Evolutionary conservation across 805 yeast species (phyloP).

Genomic region (Candida hispaniensis): DNA sequence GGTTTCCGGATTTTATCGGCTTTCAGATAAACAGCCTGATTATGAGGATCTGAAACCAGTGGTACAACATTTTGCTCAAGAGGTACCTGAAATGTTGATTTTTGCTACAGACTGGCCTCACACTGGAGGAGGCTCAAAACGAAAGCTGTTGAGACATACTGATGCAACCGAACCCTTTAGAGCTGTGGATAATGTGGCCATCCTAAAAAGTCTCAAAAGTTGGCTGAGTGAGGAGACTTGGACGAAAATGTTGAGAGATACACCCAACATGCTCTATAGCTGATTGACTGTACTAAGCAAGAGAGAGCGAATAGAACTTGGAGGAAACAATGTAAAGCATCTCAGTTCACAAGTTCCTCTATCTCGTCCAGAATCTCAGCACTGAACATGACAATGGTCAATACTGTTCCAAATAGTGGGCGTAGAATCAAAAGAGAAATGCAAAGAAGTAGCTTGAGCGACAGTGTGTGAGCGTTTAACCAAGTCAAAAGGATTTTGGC

Average conservation of each 20-base stretch:
- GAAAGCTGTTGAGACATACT: conserved; percentile 1
- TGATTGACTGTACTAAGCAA: not conserved
- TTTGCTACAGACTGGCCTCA: conserved; percentile 15
- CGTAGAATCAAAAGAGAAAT: conserved; percentile 3
- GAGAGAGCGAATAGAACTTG: no score
- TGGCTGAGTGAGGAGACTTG: conserved; percentile 11
- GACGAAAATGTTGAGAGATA: conserved; percentile 10
- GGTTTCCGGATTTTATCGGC: conserved; percentile 11
- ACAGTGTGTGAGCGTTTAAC: conserved; percentile 5
- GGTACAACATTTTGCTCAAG: conserved; percentile 7
- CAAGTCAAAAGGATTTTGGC: no score
- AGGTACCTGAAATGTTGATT: conserved; percentile 11
- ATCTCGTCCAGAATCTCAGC: conserved; percentile 11
- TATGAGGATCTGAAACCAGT: conserved; percentile 8
- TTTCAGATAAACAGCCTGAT: conserved; percentile 8
- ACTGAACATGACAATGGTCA: conserved; percentile 7
- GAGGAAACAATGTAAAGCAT: no score
- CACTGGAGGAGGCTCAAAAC: conserved; percentile 9
- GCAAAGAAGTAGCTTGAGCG: conserved; percentile 7
- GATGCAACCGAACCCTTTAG: conserved; percentile 9
- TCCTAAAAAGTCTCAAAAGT: conserved; percentile 1
- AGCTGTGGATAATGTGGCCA: conserved; percentile 4
- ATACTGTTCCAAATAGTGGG: conserved; percentile 2
- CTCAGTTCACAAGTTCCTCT: no score
- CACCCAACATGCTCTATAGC: conserved; percentile 5